Evolutionary conservation across 148 eudicot genomes (phyloP).

Genomic region (Salicornia ramosissima): DNA sequence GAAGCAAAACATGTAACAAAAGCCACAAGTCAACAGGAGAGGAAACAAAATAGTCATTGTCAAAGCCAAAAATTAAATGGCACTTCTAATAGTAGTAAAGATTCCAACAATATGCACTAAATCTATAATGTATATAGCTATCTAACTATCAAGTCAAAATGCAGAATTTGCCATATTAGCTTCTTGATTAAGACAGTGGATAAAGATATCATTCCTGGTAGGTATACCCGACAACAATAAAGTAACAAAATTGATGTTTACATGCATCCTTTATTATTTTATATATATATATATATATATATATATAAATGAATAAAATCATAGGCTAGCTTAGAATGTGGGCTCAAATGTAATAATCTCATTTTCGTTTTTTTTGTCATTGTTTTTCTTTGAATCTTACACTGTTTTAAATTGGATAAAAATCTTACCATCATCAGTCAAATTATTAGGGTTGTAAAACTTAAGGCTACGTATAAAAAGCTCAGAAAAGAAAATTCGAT

Average conservation of each 20-base stretch:
- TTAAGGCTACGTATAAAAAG: too few relatives aligned
- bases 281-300: not conserved
- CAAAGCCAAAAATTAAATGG: too few relatives aligned
- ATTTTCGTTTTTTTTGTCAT: too few relatives aligned
- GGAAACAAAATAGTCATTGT: too few relatives aligned
- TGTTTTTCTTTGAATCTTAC: too few relatives aligned
- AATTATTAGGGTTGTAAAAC: too few relatives aligned
- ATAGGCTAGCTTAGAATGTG: not conserved
- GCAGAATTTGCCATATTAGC: slow-evolving; percentile 14
- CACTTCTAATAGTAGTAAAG: not conserved
- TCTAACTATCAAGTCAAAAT: not conserved
- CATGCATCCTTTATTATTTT: not conserved
- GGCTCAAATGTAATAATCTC: not conserved
- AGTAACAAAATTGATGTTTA: not conserved
- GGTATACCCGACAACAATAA: not conserved
- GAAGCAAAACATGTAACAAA: not conserved
- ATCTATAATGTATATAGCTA: not conserved
- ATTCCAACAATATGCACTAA: slow-evolving; percentile 1
- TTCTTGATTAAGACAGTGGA: not conserved
- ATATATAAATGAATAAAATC: not conserved
- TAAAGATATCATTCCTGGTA: slow-evolving; percentile 5
- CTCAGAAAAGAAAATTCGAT: too few relatives aligned
- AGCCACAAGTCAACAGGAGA: too few relatives aligned
- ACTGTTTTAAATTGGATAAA: not conserved
- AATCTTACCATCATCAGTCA: too few relatives aligned